Percentiles rank a stretch among this genome's conserved stretches.
phyloP scores from a whole-genome alignment of 2,329 filamentous ascomycete species.

The Sodiomyces alkalinus region DNA sequence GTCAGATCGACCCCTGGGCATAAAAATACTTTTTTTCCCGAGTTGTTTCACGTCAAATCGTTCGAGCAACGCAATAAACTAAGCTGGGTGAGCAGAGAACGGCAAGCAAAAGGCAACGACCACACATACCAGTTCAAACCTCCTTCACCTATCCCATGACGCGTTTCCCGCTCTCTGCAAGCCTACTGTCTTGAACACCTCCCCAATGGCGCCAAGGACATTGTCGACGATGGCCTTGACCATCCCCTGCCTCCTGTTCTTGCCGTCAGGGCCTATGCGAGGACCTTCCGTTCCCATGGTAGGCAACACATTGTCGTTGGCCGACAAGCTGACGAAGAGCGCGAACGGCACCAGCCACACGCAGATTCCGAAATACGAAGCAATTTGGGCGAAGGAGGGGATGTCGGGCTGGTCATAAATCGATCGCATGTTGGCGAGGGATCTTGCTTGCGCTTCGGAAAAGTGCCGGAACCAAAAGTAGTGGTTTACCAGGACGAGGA shows the following conservation, averaged over 20 bases:
- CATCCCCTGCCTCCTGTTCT: constrained; percentile 45
- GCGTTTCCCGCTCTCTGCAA: constrained; percentile 4
- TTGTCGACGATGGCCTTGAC: constrained; percentile 50
- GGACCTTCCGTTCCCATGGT: constrained; percentile 69
- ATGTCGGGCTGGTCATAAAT: constrained; percentile 48
- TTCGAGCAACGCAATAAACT: no score
- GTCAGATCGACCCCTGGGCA: no score
- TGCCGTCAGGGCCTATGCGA: constrained; percentile 27
- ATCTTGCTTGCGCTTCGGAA: constrained; percentile 43
- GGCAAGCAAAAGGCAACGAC: no score
- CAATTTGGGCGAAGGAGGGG: constrained; percentile 85
- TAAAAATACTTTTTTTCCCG: no score
- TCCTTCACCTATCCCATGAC: not conserved
- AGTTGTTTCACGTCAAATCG: no score
- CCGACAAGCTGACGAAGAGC: constrained; percentile 85
- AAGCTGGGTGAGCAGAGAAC: no score
- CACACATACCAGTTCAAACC: no score
- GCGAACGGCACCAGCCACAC: constrained; percentile 96
- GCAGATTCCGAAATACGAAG: constrained; percentile 88
- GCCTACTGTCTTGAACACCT: constrained; percentile 15
- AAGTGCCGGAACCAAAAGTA: constrained; percentile 96
- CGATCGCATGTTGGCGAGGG: constrained; percentile 41
- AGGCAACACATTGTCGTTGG: constrained; percentile 86
- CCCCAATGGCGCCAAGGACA: constrained; percentile 34
- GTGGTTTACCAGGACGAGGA: constrained; percentile 77